Percentiles rank a stretch among this genome's conserved stretches.
Evolutionary conservation across 1,284 basidiomycete genomes (phyloP).

Genomic region (Malassezia psittaci): DNA sequence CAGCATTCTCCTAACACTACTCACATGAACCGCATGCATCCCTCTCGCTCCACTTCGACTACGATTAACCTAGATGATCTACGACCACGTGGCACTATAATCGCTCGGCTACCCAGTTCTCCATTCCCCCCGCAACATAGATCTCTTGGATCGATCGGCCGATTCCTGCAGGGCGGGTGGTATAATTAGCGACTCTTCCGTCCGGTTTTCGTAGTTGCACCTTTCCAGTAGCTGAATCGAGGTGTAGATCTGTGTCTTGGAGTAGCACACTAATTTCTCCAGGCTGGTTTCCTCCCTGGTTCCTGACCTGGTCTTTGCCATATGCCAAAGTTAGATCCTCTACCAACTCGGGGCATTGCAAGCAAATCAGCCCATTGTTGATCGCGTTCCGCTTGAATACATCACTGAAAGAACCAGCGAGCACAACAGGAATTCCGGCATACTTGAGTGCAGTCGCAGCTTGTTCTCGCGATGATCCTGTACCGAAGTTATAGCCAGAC

Average conservation of each 20-base stretch:
- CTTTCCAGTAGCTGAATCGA: constrained; percentile 25
- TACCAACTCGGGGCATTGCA: constrained; percentile 83
- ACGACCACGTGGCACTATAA: constrained; percentile 3
- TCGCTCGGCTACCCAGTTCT: constrained; percentile 42
- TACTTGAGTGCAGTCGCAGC: constrained; percentile 93
- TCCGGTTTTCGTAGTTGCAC: constrained; percentile 16
- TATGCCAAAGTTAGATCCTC: constrained; percentile 67
- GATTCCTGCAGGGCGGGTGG: constrained; percentile 39
- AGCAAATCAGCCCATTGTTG: constrained; percentile 92
- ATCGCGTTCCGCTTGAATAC: constrained; percentile 99
- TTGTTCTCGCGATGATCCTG: constrained; percentile 95
- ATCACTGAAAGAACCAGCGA: constrained; percentile 94
- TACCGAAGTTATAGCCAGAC: constrained; percentile 96
- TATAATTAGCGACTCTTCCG: constrained; percentile 22
- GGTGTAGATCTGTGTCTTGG: constrained; percentile 19
- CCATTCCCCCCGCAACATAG: constrained; percentile 41
- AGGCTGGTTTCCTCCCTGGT: constrained; percentile 47
- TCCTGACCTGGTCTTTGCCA: constrained; percentile 63
- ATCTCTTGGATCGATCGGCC: constrained; percentile 45
- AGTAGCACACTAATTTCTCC: constrained; percentile 37
- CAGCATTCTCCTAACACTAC: constrained; percentile 1
- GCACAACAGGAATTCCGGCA: constrained; percentile 80
- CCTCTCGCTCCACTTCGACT: background rate
- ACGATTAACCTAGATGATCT: too few relatives aligned
- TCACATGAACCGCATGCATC: constrained; percentile 2